Conservation (phyloP, 2,329 filamentous ascomycete genomes). For the Alternaria metachromatica region DNA sequence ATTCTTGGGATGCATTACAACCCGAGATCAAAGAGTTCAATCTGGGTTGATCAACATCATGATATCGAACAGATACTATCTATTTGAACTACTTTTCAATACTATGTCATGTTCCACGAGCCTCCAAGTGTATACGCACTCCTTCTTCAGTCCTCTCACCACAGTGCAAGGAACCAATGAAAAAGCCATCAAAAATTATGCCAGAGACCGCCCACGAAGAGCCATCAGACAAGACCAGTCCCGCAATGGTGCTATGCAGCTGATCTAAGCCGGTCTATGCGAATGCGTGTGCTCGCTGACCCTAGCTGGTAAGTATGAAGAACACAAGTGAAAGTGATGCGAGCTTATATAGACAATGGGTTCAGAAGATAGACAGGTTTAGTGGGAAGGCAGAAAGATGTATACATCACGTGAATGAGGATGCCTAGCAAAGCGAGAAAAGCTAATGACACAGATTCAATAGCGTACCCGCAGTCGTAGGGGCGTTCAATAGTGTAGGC, state of each 20-base stretch:
- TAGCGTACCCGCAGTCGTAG: not conserved
- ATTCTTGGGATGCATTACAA: not conserved
- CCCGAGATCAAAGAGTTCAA: not conserved
- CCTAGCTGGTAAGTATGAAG: conserved; percentile 14
- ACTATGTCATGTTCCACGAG: not conserved
- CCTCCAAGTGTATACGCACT: not conserved
- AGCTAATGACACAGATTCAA: not conserved
- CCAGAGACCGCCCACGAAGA: conserved; percentile 9
- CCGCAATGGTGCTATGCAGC: conserved; percentile 13
- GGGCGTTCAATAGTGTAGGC: not conserved
- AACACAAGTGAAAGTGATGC: not conserved
- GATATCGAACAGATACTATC: not conserved
- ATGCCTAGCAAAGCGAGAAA: not conserved
- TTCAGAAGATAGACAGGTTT: not conserved
- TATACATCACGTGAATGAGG: not conserved
- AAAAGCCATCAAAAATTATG: conserved; percentile 15
- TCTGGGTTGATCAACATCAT: not conserved
- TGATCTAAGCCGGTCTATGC: conserved; percentile 9
- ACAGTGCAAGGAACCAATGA: not conserved
- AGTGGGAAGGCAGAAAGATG: not conserved
- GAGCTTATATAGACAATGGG: not conserved
- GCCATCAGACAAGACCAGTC: conserved; percentile 12
- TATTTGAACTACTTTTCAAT: too few relatives aligned
- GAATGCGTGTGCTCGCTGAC: conserved; percentile 15
- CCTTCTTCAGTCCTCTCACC: conserved; percentile 5